Base-by-base conservation (phyloP, 768 basidiomycete species). In the Tylopilus cervinicoccineus region DNA sequence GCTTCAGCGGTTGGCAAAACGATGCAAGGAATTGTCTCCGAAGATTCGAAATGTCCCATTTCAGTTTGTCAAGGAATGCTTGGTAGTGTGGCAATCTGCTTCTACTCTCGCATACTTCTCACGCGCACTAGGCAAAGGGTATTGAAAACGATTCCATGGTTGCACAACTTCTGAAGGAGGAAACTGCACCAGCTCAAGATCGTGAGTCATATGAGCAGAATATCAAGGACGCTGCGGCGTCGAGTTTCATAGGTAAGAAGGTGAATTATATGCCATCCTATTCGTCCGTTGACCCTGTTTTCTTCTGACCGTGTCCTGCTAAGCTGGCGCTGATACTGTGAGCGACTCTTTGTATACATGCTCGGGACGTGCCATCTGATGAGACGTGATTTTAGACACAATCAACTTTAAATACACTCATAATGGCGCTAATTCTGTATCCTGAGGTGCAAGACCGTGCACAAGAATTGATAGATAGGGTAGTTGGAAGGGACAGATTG, bases 361-460 rank as follows among this genome's bases (percentile, higher is more conserved):
- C 28, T 24, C 8, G 24, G n/a, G 8, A 1, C n/a, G 5, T 27
- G 23, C 32, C 26, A n/a, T 22, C n/a, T 45, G n/a, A 26, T 23
- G 36, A 50, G 26, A 11, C 12, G 19, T 41, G 36, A 12, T 28
- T 38, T 14, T 29, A 64, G 63, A 60, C 53, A 6, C 53, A 45
- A 24, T 45, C 56, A 0, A 34, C 43, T 1, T 34, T 62, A 20
- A 42, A 12, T 17, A 45, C 56, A 10, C 52, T 65, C 27, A 31
- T 58, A 34, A 42, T 62, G 51, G 51, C 53, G 10, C 37, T 64
- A 27, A n/a, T 56, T 33, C 47, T 64, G 16, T 33, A 55, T 17
- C 63, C 63, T 6, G 53, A 65, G 27, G 50, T 43, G 10, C 63
- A 64, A 24, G 52, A 48, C 6, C 61, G 47, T 40, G 58, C 55